Percentiles rank a stretch among this genome's conserved stretches.
phyloP scores from a whole-genome alignment of 2,329 filamentous ascomycete species.

The Aspergillus calidoustus region DNA sequence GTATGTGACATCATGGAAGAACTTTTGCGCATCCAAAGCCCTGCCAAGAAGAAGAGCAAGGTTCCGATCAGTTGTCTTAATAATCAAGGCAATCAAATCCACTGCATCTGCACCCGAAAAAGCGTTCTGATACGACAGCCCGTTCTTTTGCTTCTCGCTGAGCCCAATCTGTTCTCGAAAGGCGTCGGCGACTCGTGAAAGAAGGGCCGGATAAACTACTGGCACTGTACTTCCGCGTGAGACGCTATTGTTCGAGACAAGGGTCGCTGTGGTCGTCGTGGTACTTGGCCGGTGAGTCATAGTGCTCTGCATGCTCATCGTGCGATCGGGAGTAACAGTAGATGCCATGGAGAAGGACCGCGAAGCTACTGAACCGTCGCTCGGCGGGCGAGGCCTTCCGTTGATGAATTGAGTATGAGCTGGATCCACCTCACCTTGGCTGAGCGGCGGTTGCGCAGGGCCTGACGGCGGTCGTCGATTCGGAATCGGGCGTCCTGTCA shows the following conservation, averaged over 20 bases:
- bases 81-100: conserved; percentile 93
- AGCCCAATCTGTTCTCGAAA: conserved; percentile 88
- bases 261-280: conserved; percentile 57
- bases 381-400: conserved; percentile 44
- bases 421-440: conserved; percentile 52
- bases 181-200: conserved; percentile 91
- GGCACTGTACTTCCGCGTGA: conserved; percentile 70
- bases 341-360: conserved; percentile 94
- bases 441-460: conserved; percentile 37
- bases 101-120: conserved; percentile 96
- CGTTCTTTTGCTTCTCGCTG: conserved; percentile 92
- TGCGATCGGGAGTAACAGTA: conserved; percentile 60
- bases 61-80: conserved; percentile 95
- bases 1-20: conserved; percentile 99
- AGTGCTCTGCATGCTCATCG: conserved; percentile 60
- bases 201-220: conserved; percentile 87
- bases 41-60: conserved; percentile 87
- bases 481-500: conserved; percentile 81
- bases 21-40: conserved; percentile 95
- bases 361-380: conserved; percentile 48
- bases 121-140: conserved; percentile 93
- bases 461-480: conserved; percentile 67
- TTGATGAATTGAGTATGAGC: conserved; percentile 51
- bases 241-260: conserved; percentile 56
- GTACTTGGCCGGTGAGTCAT: conserved; percentile 55